Evolutionary conservation across 2,329 filamentous ascomycete genomes (phyloP), one percentile per base, ranked within the genome.

Genomic region (Chrysoporthe austroafricana): DNA sequence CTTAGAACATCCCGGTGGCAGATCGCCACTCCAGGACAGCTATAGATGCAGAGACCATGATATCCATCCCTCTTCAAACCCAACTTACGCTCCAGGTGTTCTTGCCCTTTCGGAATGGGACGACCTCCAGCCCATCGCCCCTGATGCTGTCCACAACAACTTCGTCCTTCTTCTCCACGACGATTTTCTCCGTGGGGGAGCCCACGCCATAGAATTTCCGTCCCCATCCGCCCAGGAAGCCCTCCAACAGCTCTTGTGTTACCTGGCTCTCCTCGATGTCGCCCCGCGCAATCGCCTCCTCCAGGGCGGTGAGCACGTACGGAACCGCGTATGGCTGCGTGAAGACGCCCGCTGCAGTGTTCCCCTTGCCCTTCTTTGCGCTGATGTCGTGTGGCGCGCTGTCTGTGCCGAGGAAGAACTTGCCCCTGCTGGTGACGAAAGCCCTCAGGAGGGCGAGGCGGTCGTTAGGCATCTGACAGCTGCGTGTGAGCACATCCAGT

Each of bases 381-480:
- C 75, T 77, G 26, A 85, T 81, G 52, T 85, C 83, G 76, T 91
- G 90, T 21, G 89, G 84, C n/a, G 91, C 91, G 16, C 85, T 88
- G 76, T 93, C 91, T n/a, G 79, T 82, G 50, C 87, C 90, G 32
- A 95, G 87, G 81, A 93, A 93, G 80, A 93, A 93, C 73, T 90
- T 90, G 18, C 84, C 79, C 48, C 85, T 80, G 70, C 88, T 86
- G 71, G 82, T 84, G 39, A 86, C 81, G 6, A 87, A 84, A 3
- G 90, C 88, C 66, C 86, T 84, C 63, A 96, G 79, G 52, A 97
- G 83, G 6, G 92, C 91, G 63, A 90, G 86, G 5, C 93, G 86
- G 74, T 94, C 90, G 18, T 84, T 86, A 0, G 88, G 88, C 36
- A 62, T 64, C 67, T 73, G 46, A 57, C 39, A 5, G 3, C 6